phyloP scores from a whole-genome alignment of 2,329 filamentous ascomycete genomes.

The Claviceps capensis region DNA sequence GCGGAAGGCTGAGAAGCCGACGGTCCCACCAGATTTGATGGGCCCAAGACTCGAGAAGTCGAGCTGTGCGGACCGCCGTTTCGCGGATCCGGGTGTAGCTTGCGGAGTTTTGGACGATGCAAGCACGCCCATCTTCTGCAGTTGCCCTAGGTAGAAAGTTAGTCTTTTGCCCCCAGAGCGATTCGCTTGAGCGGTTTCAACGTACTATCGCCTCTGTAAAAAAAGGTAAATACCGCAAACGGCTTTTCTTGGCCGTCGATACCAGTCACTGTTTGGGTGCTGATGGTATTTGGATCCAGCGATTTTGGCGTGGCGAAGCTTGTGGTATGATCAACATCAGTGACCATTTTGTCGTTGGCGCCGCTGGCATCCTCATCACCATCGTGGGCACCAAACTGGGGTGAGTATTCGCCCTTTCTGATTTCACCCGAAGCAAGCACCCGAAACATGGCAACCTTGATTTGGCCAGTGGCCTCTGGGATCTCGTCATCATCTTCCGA shows the following conservation, averaged over 20 bases:
- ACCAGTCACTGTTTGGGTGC: conserved; percentile 96
- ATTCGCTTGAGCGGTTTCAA: conserved; percentile 12
- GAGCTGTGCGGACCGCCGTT: conserved; percentile 68
- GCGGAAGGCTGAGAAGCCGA: conserved; percentile 81
- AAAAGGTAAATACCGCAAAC: conserved; percentile 94
- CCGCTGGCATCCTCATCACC: conserved; percentile 62
- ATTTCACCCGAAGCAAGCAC: conserved; percentile 94
- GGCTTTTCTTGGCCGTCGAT: conserved; percentile 94
- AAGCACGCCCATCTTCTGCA: conserved; percentile 91
- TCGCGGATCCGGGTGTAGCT: conserved; percentile 46
- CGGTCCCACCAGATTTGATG: conserved; percentile 72
- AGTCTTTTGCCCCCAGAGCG: not conserved
- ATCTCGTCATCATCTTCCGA: conserved; percentile 76
- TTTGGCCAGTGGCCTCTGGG: conserved; percentile 89
- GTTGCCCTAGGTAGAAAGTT: conserved; percentile 51
- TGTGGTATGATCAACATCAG: conserved; percentile 89
- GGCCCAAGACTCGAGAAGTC: conserved; percentile 79
- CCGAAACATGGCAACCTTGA: conserved; percentile 93
- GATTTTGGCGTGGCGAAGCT: conserved; percentile 96
- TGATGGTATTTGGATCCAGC: conserved; percentile 91
- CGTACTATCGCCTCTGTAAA: conserved; percentile 91
- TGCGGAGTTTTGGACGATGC: conserved; percentile 52
- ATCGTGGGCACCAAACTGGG: conserved; percentile 93
- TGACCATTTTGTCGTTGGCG: conserved; percentile 49
- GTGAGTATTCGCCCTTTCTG: conserved; percentile 94